phyloP scores from a whole-genome alignment of 495 filamentous ascomycete species.

The Extremus antarcticus region DNA sequence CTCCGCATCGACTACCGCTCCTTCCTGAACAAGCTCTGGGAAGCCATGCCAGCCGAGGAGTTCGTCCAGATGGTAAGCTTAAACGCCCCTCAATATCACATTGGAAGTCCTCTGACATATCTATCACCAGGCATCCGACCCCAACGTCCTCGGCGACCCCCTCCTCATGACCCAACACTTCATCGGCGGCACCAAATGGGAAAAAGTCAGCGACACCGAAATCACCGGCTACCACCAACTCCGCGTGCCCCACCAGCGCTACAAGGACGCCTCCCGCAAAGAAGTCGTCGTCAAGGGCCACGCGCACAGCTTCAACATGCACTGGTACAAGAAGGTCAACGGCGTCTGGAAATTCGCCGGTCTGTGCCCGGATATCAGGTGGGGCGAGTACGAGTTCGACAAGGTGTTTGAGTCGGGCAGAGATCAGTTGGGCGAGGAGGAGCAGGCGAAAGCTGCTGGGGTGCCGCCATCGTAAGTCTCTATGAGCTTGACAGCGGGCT shows the following conservation, averaged over 20 bases:
- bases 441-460: constrained; percentile 7
- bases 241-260: constrained; percentile 61
- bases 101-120: no score
- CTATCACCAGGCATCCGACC: constrained; percentile 37
- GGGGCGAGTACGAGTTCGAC: constrained; percentile 60
- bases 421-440: constrained; percentile 26
- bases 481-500: not conserved
- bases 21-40: constrained; percentile 61
- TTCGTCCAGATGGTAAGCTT: constrained; percentile 49
- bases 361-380: constrained; percentile 57
- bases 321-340: constrained; percentile 63
- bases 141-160: constrained; percentile 57
- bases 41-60: constrained; percentile 60
- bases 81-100: not conserved
- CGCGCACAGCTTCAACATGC: constrained; percentile 57
- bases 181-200: constrained; percentile 61
- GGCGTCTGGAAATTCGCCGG: constrained; percentile 79
- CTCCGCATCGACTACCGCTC: constrained; percentile 64
- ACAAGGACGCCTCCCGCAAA: constrained; percentile 42
- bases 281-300: constrained; percentile 53
- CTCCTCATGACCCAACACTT: constrained; percentile 67
- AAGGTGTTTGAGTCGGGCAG: constrained; percentile 32
- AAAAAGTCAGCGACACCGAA: constrained; percentile 55
- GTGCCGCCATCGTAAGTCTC: constrained; percentile 1
- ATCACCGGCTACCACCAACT: constrained; percentile 67